These are phyloP conservation scores for Bruguiera gymnorhiza DNA, from an alignment of 345 rosid species.

Conservation along the genomic window DNA sequence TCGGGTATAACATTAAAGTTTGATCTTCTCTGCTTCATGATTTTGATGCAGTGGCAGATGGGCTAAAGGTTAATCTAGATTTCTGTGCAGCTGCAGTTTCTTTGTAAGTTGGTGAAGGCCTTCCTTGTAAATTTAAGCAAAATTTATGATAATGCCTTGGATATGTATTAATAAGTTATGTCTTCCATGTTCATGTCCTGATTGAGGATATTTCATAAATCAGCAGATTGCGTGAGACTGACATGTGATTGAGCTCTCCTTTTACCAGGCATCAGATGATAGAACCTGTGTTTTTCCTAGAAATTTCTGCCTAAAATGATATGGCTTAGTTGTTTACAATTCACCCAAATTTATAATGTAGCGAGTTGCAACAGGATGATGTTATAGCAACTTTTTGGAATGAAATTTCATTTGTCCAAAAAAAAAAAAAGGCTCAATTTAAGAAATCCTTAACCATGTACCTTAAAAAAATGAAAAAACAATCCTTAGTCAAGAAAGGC, in stretches of 20 bases:
- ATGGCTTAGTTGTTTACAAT: no score
- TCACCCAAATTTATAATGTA: no score
- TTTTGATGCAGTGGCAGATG: conserved; percentile 68
- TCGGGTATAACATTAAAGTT: neutral
- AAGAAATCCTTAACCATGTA: no score
- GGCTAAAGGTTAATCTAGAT: conserved; percentile 22
- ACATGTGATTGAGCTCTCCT: neutral
- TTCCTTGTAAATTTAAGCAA: neutral
- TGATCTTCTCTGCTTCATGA: conserved; percentile 22
- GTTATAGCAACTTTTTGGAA: no score
- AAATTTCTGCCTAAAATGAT: neutral
- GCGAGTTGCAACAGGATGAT: no score
- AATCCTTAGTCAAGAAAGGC: neutral
- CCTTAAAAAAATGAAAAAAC: no score
- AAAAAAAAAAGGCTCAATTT: no score
- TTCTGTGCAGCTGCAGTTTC: conserved; percentile 13
- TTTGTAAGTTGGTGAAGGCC: conserved; percentile 19
- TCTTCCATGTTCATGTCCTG: neutral
- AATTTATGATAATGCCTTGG: conserved; percentile 1
- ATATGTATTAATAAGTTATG: neutral
- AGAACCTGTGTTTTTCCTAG: neutral
- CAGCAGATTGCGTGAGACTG: neutral
- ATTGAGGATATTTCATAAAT: neutral
- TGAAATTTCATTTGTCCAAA: no score
- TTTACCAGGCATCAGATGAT: neutral